Evolutionary conservation across 495 filamentous ascomycete species (phyloP).

Genomic region (Podospora australis): DNA sequence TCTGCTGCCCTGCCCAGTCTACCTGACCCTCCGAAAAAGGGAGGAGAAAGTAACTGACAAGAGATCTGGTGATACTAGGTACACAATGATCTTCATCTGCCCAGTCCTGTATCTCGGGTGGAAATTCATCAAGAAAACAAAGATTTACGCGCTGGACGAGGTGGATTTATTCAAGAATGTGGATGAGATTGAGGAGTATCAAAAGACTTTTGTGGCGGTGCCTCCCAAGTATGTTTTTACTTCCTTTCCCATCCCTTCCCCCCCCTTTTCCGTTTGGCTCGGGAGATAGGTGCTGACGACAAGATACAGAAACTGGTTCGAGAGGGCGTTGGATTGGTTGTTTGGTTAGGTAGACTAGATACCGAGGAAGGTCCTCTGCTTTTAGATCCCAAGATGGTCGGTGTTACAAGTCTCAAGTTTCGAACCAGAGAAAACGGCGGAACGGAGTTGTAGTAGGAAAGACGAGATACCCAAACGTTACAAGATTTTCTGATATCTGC

Average conservation of each 20-base stretch:
- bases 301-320: constrained; percentile 20
- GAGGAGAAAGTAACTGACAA: neutral
- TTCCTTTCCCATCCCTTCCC: constrained; percentile 8
- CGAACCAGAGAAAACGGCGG: no score
- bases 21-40: neutral
- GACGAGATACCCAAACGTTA: no score
- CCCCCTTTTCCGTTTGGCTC: no score
- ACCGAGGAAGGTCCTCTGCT: no score
- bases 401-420: no score
- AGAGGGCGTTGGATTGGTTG: constrained; percentile 18
- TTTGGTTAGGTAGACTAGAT: constrained; percentile 30
- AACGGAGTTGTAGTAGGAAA: no score
- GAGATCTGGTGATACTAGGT: constrained; percentile 22
- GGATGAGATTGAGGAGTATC: constrained; percentile 72
- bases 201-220: constrained; percentile 51
- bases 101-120: constrained; percentile 62
- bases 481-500: no score
- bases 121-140: constrained; percentile 63
- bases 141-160: constrained; percentile 49
- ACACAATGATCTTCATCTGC: constrained; percentile 61
- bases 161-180: constrained; percentile 57
- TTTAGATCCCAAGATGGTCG: no score
- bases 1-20: neutral
- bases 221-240: constrained; percentile 49
- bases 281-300: neutral